Evolutionary conservation across 208 protist genomes (phyloP), one percentile per base, ranked within the genome.

Genomic region (Leishmania mexicana): DNA sequence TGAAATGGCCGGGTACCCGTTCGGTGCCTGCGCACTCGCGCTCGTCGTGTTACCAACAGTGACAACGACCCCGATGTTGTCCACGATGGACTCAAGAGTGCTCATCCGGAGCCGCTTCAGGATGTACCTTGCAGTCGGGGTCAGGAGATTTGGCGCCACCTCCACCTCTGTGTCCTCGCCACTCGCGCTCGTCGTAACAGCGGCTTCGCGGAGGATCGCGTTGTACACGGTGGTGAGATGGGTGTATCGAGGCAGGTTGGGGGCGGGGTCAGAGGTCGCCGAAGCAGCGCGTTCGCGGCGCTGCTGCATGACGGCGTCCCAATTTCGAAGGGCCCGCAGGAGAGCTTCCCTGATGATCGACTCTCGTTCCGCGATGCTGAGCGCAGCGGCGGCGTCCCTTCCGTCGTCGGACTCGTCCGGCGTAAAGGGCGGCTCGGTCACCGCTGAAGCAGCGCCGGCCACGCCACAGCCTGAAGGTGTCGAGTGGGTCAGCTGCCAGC

Each of bases 61-160:
- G 54, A 85, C 77, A 10, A 49, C 49, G 54, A 82, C 35, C 6
- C 71, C 85, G 77, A 47, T 82, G 79, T 58, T 73, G 31, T 78
- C 70, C 38, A 75, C 75, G 77, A 81, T 78, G 47, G 76, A 67
- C 67, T 77, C 53, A 49, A 77, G 80, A 47, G 51, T 83, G 24
- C 83, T 68, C 40, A 70, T 67, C 53, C 54, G n/a, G 24, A 83
- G 73, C 10, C 19, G 13, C 57, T 70, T 47, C 70, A 84, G 64
- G 21, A 38, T 42, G 31, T 77, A 76, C 24, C 35, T 49, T 15
- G 60, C 72, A 13, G 58, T 3, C 42, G 75, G 13, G 10, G 58
- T 73, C 45, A 71, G 45, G 1, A 45, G n/a, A n/a, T 6, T 10
- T 11, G 47, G n/a, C 35, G 57, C 21, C 57, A 53, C 57, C 57